Evolutionary conservation across 208 protist genomes (phyloP).

Genomic region (Crithidia thermophila): DNA sequence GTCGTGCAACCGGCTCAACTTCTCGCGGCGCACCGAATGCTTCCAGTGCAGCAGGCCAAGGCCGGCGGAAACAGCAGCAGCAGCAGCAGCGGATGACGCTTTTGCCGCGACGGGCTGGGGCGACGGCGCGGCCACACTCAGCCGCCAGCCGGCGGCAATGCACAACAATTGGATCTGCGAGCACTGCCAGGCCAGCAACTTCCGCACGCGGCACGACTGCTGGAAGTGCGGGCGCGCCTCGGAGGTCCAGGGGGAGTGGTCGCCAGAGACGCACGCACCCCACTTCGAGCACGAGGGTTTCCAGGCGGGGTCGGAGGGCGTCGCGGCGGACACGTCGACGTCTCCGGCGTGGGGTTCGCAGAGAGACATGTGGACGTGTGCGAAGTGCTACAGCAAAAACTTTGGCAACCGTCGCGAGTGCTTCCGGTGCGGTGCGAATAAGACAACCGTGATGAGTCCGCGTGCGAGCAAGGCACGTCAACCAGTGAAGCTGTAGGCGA

Average conservation of each 20-base stretch:
- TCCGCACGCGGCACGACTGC: constrained; percentile 77
- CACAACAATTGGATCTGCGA: constrained; percentile 88
- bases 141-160: constrained; percentile 3
- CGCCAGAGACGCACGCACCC: constrained; percentile 21
- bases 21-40: constrained; percentile 65
- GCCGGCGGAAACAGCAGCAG: background rate
- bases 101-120: constrained; percentile 11
- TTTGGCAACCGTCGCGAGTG: constrained; percentile 66
- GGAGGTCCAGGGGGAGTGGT: constrained; percentile 28
- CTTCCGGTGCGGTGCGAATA: constrained; percentile 80
- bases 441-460: constrained; percentile 37
- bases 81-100: background rate
- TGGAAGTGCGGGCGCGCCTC: constrained; percentile 80
- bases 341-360: constrained; percentile 49
- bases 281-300: constrained; percentile 84
- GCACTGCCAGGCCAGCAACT: constrained; percentile 83
- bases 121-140: background rate
- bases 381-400: constrained; percentile 88
- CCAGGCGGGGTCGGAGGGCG: constrained; percentile 39
- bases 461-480: constrained; percentile 54
- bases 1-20: constrained; percentile 76
- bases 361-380: constrained; percentile 73
- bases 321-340: constrained; percentile 41
- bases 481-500: constrained; percentile 76
- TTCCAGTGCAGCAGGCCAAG: constrained; percentile 64